phyloP scores from a whole-genome alignment of 1,284 basidiomycete genomes.

The Marasmius sp. region DNA sequence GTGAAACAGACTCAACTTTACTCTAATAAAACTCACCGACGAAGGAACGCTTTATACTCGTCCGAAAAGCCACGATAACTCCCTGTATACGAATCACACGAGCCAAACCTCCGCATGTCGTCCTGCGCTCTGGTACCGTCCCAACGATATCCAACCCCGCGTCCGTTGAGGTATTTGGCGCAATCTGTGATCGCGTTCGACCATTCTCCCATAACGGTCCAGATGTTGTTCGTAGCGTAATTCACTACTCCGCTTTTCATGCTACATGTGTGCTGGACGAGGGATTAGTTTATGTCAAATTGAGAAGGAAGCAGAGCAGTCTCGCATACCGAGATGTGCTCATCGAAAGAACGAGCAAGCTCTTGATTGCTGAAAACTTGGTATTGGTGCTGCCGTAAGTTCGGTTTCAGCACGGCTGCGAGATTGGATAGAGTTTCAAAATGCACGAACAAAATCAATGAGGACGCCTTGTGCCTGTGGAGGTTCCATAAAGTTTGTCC shows the following conservation, averaged over 20 bases:
- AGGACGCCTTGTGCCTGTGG: conserved; percentile 53
- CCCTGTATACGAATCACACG: conserved; percentile 63
- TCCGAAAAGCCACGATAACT: conserved; percentile 55
- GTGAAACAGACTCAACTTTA: not conserved
- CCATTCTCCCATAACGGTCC: conserved; percentile 77
- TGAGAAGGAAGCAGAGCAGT: conserved; percentile 6
- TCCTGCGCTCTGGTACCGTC: conserved; percentile 47
- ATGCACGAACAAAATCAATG: conserved; percentile 56
- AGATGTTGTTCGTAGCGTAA: conserved; percentile 53
- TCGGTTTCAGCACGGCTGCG: conserved; percentile 2
- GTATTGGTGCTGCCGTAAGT: conserved; percentile 62
- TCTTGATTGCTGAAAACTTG: conserved; percentile 72
- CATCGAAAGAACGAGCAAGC: conserved; percentile 51
- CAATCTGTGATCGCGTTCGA: conserved; percentile 81
- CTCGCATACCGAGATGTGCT: conserved; percentile 51
- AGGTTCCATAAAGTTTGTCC: conserved; percentile 60
- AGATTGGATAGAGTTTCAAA: conserved; percentile 13
- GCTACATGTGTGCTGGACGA: conserved; percentile 42
- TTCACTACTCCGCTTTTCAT: conserved; percentile 34
- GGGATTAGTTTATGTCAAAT: conserved; percentile 7
- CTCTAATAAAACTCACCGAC: conserved; percentile 43
- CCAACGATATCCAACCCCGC: conserved; percentile 72
- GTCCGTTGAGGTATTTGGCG: conserved; percentile 73
- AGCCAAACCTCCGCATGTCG: conserved; percentile 47
- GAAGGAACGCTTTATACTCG: conserved; percentile 63